phyloP scores from a whole-genome alignment of 1,284 basidiomycete species.

The Moesziomyces sp. region DNA sequence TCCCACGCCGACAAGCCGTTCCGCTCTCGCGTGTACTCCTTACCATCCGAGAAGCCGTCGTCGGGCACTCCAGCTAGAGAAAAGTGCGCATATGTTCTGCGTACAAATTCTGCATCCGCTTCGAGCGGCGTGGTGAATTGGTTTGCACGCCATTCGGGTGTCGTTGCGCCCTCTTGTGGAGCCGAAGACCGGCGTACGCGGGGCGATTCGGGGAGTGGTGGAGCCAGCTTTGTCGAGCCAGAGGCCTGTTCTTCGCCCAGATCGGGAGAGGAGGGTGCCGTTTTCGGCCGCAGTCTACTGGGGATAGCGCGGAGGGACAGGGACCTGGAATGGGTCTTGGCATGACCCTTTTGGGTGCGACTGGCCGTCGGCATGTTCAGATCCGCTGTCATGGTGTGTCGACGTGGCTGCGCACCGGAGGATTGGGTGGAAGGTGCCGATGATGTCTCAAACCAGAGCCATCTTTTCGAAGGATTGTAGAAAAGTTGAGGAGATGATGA shows the following conservation, averaged over 20 bases:
- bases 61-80: constrained; percentile 48
- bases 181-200: constrained; percentile 37
- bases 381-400: background rate
- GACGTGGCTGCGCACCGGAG: too few relatives aligned
- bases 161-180: constrained; percentile 23
- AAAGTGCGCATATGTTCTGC: constrained; percentile 63
- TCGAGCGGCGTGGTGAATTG: constrained; percentile 37
- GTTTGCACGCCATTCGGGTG: constrained; percentile 21
- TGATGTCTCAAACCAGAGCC: too few relatives aligned
- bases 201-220: constrained; percentile 13
- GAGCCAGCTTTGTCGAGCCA: constrained; percentile 11
- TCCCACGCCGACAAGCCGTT: constrained; percentile 50
- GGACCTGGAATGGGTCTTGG: constrained; percentile 18
- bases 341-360: constrained; percentile 6
- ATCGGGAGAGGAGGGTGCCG: constrained; percentile 8
- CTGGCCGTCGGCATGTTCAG: background rate
- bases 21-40: constrained; percentile 61
- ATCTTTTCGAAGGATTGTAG: too few relatives aligned
- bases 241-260: constrained; percentile 3
- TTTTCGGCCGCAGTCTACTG: constrained; percentile 20
- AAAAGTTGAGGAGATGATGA: too few relatives aligned
- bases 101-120: constrained; percentile 58
- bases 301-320: constrained; percentile 23
- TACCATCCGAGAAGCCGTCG: constrained; percentile 61
- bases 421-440: too few relatives aligned